phyloP scores from a whole-genome alignment of 139 green algal genomes.

The Chlamydomonas eustigma region DNA sequence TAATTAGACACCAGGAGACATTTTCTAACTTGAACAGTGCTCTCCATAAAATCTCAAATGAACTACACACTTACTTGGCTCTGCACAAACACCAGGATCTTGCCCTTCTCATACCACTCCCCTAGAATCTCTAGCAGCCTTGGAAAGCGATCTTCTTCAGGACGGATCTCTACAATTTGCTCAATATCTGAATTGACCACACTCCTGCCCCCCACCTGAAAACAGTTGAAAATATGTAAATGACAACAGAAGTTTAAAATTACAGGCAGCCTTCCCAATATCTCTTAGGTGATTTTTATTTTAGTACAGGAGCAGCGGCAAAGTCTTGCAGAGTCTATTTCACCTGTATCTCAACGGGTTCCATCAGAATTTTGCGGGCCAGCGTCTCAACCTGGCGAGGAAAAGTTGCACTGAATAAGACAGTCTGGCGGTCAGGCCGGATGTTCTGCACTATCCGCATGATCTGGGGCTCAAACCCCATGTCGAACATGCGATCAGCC shows the following conservation, averaged over 20 bases:
- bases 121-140: conserved; percentile 92
- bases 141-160: conserved; percentile 85
- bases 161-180: conserved; percentile 89
- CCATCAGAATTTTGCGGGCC: conserved; percentile 60
- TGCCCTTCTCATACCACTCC: conserved; percentile 82
- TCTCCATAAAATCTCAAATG: neutral
- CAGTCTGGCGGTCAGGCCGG: conserved; percentile 91
- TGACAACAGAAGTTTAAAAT: no score
- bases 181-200: conserved; percentile 94
- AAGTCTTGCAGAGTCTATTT: no score
- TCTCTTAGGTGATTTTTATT: no score
- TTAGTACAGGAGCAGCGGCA: no score
- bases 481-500: conserved; percentile 99
- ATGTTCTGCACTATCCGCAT: conserved; percentile 70
- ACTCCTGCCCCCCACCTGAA: conserved; percentile 78
- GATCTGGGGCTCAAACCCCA: conserved; percentile 71
- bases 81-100: conserved; percentile 62
- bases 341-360: conserved; percentile 77
- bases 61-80: conserved; percentile 11
- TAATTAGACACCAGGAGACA: no score
- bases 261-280: no score
- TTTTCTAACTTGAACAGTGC: neutral
- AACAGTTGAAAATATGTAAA: no score
- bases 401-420: conserved; percentile 98
- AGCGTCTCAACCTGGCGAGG: conserved; percentile 77